phyloP scores from a whole-genome alignment of 495 filamentous ascomycete genomes.

The Trichocladium uniseriatum region DNA sequence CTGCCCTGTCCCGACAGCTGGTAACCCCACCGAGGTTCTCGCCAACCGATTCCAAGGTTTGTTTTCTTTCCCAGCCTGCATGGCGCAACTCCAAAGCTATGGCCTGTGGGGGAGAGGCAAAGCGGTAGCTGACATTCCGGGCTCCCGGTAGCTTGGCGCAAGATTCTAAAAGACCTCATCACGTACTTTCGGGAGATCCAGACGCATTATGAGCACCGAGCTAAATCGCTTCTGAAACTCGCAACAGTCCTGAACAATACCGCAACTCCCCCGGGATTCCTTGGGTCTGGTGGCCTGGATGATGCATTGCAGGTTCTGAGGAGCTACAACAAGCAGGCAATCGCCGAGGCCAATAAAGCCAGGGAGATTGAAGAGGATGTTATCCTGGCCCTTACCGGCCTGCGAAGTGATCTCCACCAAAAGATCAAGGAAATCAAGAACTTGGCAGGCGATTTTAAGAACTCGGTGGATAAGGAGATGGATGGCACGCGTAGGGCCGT shows the following conservation, averaged over 20 bases:
- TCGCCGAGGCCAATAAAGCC: constrained; percentile 77
- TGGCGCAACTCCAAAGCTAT: no score
- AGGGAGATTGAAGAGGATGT: constrained; percentile 85
- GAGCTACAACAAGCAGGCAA: constrained; percentile 72
- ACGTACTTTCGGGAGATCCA: constrained; percentile 91
- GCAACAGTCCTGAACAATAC: constrained; percentile 77
- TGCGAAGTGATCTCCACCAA: constrained; percentile 79
- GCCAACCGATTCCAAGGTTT: constrained; percentile 84
- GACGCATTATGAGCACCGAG: constrained; percentile 74
- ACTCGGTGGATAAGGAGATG: constrained; percentile 72
- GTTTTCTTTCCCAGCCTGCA: constrained; percentile 14
- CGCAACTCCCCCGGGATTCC: constrained; percentile 58
- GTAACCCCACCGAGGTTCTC: constrained; percentile 81
- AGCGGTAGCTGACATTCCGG: constrained; percentile 3
- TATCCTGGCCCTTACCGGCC: constrained; percentile 72
- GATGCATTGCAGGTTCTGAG: constrained; percentile 76
- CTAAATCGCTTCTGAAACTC: constrained; percentile 74
- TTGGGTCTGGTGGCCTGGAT: constrained; percentile 69
- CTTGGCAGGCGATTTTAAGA: constrained; percentile 89
- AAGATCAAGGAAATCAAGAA: constrained; percentile 98
- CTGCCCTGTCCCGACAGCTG: constrained; percentile 78
- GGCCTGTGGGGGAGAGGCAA: neutral
- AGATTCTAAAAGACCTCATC: constrained; percentile 89
- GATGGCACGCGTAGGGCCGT: constrained; percentile 62
- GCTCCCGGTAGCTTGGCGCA: constrained; percentile 67